Percentiles rank a stretch among this genome's conserved stretches.
Conservation (phyloP, 306 rosid species). For the Citrullus mucosospermus region DNA sequence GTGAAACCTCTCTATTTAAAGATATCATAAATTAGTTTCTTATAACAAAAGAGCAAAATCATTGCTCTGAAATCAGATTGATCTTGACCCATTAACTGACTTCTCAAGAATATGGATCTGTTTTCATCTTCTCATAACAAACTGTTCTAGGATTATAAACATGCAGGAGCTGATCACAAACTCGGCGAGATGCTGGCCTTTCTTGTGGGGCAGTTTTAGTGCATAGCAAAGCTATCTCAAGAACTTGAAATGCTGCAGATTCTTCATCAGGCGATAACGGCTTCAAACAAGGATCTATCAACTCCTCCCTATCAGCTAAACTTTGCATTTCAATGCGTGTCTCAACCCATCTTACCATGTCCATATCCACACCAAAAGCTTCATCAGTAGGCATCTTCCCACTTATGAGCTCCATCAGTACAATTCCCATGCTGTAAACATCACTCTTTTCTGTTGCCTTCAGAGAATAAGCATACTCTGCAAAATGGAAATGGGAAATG, state of each 20-base stretch:
- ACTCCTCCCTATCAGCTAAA: constrained; percentile 21
- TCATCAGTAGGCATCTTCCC: constrained; percentile 79
- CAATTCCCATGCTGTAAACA: constrained; percentile 90
- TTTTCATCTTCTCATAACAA: constrained; percentile 32
- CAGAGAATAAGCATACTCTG: constrained; percentile 81
- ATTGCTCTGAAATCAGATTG: not conserved
- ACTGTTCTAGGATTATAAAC: constrained; percentile 33
- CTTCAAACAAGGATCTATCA: constrained; percentile 53
- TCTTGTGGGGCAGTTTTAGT: constrained; percentile 61
- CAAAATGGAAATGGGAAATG: not conserved
- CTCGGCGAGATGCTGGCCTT: constrained; percentile 73
- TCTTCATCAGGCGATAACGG: constrained; percentile 48
- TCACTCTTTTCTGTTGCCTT: constrained; percentile 84
- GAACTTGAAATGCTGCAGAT: constrained; percentile 59
- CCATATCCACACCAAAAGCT: constrained; percentile 59
- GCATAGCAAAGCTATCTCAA: constrained; percentile 83
- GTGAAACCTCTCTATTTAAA: not conserved
- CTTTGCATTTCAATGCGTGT: constrained; percentile 34
- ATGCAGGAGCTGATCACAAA: constrained; percentile 57
- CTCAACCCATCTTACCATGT: constrained; percentile 97
- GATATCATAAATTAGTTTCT: not conserved
- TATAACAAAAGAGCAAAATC: not conserved
- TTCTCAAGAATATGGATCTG: constrained; percentile 5
- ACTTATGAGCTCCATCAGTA: constrained; percentile 81
- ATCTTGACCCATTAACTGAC: not conserved